Conservation (phyloP, 2,329 filamentous ascomycete genomes). For the Exophiala mesophila region DNA sequence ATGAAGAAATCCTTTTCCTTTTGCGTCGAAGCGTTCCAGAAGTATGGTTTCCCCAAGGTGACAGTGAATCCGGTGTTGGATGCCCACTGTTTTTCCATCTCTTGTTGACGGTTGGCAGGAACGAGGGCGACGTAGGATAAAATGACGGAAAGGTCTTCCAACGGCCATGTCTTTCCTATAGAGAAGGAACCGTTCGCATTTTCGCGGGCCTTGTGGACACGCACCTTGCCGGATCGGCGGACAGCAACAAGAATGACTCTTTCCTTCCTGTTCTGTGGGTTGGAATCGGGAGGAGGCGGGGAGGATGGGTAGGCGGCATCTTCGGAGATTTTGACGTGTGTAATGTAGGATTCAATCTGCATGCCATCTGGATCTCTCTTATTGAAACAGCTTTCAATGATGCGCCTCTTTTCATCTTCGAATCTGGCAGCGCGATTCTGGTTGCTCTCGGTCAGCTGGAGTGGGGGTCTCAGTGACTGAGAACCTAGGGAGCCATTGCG, state of each 20-base stretch:
- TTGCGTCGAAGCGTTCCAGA: slow-evolving; percentile 86
- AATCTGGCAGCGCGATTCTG: slow-evolving; percentile 69
- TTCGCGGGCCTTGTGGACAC: slow-evolving; percentile 95
- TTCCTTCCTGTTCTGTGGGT: slow-evolving; percentile 72
- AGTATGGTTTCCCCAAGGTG: slow-evolving; percentile 89
- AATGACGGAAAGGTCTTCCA: slow-evolving; percentile 80
- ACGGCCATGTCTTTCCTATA: slow-evolving; percentile 96
- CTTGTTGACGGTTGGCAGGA: slow-evolving; percentile 56
- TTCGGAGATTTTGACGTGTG: slow-evolving; percentile 87
- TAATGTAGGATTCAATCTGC: slow-evolving; percentile 90
- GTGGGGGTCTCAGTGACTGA: neutral
- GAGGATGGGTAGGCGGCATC: slow-evolving; percentile 75
- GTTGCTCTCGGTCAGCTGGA: slow-evolving; percentile 13
- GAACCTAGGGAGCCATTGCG: slow-evolving; percentile 10
- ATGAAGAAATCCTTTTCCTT: slow-evolving; percentile 99
- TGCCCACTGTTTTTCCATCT: slow-evolving; percentile 67
- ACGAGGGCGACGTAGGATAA: slow-evolving; percentile 69
- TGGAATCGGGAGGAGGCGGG: slow-evolving; percentile 76
- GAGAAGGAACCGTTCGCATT: slow-evolving; percentile 92
- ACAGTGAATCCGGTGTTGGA: slow-evolving; percentile 80
- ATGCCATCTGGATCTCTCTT: slow-evolving; percentile 85
- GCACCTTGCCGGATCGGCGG: slow-evolving; percentile 82
- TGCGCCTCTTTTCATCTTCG: slow-evolving; percentile 92
- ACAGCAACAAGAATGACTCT: slow-evolving; percentile 92
- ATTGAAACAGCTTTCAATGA: slow-evolving; percentile 89